Evolutionary conservation across 2,329 filamentous ascomycete genomes (phyloP).

Genomic region (Claviceps africana): DNA sequence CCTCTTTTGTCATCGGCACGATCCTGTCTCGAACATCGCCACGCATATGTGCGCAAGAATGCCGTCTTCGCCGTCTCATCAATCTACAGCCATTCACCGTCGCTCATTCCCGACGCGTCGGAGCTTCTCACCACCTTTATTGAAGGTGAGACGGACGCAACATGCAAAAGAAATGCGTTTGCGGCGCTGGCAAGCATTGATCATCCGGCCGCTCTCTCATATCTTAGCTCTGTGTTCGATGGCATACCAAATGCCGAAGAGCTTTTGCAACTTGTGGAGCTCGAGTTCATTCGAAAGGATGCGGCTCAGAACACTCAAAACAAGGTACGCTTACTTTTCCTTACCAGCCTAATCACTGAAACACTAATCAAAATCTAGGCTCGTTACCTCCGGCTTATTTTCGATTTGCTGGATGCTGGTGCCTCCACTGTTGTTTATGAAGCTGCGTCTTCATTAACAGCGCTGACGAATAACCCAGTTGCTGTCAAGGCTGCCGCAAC

Average conservation of each 20-base stretch:
- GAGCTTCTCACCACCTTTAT: constrained; percentile 86
- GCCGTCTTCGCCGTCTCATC: constrained; percentile 89
- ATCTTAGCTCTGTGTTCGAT: constrained; percentile 80
- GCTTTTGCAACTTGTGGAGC: constrained; percentile 78
- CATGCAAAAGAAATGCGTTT: constrained; percentile 96
- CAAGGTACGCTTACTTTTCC: constrained; percentile 45
- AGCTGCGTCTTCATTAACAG: constrained; percentile 85
- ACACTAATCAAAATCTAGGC: constrained; percentile 36
- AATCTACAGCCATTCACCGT: constrained; percentile 80
- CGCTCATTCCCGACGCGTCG: constrained; percentile 85
- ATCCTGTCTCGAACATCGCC: constrained; percentile 84
- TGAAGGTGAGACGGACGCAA: constrained; percentile 79
- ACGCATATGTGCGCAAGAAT: constrained; percentile 97
- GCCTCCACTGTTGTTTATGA: constrained; percentile 95
- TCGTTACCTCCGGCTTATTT: constrained; percentile 84
- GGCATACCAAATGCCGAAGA: constrained; percentile 90
- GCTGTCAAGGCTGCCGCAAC: constrained; percentile 91
- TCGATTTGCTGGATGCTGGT: constrained; percentile 85
- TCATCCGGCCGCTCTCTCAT: constrained; percentile 82
- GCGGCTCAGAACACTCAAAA: constrained; percentile 89
- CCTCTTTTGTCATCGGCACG: constrained; percentile 85
- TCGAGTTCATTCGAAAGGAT: constrained; percentile 97
- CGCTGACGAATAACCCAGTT: constrained; percentile 89
- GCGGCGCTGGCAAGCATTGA: constrained; percentile 81
- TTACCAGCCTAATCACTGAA: constrained; percentile 13